These are phyloP conservation scores for Begonia peltatifolia DNA, from an alignment of 306 rosid species.

Conservation along the genomic window DNA sequence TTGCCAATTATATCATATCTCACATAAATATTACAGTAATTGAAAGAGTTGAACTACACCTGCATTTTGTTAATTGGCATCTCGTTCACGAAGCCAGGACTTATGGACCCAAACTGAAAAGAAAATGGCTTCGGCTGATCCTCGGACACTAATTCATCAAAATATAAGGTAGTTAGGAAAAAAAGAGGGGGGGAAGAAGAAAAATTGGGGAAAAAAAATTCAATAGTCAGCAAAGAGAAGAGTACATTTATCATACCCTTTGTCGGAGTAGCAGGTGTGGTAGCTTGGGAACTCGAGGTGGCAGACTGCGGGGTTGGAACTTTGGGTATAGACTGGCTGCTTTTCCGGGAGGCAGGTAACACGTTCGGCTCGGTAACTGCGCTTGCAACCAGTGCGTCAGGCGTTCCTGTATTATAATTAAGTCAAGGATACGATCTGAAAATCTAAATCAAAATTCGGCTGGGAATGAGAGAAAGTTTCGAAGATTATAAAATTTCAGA, in stretches of 20 bases:
- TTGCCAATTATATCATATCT: neutral
- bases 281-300: slow-evolving; percentile 30
- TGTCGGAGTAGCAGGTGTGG: slow-evolving; percentile 28
- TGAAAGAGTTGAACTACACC: slow-evolving; percentile 23
- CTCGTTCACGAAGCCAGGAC: slow-evolving; percentile 57
- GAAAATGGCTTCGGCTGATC: slow-evolving; percentile 52
- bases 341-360: slow-evolving; percentile 35
- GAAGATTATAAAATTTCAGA: too few species aligned
- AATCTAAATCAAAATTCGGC: neutral
- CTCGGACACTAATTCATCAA: slow-evolving; percentile 32
- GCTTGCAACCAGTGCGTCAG: slow-evolving; percentile 31
- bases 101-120: slow-evolving; percentile 81
- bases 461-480: neutral
- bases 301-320: slow-evolving; percentile 57
- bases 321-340: slow-evolving; percentile 41
- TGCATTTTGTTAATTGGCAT: slow-evolving; percentile 15
- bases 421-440: slow-evolving; percentile 4
- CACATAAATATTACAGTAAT: slow-evolving; percentile 7
- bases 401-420: slow-evolving; percentile 23
- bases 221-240: slow-evolving; percentile 2
- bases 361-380: slow-evolving; percentile 49
- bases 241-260: slow-evolving; percentile 37
- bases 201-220: neutral
- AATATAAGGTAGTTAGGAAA: neutral
- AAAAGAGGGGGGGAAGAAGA: neutral